These are phyloP conservation scores for Leishmania turanica DNA, from an alignment of 208 protist species.

Conservation along the genomic window DNA sequence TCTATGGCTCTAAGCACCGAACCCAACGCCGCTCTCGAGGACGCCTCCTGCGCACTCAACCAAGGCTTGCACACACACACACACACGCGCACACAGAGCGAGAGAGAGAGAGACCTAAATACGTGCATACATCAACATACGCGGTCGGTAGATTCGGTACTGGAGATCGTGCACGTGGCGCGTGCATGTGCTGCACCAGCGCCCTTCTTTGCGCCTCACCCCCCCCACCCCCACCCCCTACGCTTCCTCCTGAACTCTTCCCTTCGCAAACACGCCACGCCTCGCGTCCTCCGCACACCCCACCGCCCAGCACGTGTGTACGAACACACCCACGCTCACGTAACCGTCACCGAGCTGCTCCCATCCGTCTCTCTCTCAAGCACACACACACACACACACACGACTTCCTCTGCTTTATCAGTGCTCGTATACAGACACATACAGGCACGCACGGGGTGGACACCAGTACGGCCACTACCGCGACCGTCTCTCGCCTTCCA, in stretches of 20 bases:
- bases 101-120: not conserved
- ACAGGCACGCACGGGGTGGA: not conserved
- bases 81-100: not conserved
- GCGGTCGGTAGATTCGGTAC: not conserved
- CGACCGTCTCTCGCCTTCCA: not conserved
- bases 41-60: not conserved
- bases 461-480: not conserved
- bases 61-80: not conserved
- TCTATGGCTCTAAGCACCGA: not conserved
- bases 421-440: not conserved
- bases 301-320: not conserved
- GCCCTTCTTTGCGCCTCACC: not conserved
- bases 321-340: too few species aligned
- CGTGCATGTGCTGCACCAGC: not conserved
- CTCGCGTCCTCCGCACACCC: too few species aligned
- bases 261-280: too few species aligned
- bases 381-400: too few species aligned
- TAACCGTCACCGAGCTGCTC: not conserved
- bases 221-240: not conserved
- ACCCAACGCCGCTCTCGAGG: not conserved
- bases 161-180: not conserved
- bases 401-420: not conserved
- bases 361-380: not conserved
- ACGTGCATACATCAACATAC: not conserved
- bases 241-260: not conserved